Conservation (phyloP, 2,329 filamentous ascomycete genomes). For the Pezicula neosporulosa region DNA sequence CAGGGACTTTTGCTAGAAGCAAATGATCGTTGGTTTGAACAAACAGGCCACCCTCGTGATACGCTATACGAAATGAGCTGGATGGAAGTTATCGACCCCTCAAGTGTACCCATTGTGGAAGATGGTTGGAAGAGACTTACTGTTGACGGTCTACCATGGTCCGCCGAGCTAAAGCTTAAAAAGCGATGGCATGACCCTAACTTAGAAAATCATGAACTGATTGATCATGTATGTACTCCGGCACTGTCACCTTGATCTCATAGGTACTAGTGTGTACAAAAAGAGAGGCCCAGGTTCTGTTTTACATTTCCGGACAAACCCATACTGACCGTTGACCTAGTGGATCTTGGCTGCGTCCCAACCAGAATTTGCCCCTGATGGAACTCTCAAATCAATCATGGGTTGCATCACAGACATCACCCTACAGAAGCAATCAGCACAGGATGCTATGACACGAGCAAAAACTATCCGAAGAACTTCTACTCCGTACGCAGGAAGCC, state of each 20-base stretch:
- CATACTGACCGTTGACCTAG: neutral
- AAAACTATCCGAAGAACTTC: conserved; percentile 73
- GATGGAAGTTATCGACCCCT: conserved; percentile 66
- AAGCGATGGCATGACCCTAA: conserved; percentile 49
- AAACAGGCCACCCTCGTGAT: conserved; percentile 63
- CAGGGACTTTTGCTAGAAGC: conserved; percentile 70
- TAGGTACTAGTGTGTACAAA: no score
- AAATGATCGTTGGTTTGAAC: conserved; percentile 74
- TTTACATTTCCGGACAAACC: no score
- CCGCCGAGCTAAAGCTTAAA: conserved; percentile 71
- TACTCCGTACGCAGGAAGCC: conserved; percentile 56
- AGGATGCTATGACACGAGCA: conserved; percentile 75
- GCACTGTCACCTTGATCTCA: no score
- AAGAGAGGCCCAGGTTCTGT: no score
- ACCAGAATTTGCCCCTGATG: conserved; percentile 62
- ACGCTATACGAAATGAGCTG: conserved; percentile 58
- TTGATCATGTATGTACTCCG: conserved; percentile 45
- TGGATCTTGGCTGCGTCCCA: conserved; percentile 76
- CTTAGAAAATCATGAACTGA: conserved; percentile 43
- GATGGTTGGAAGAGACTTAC: conserved; percentile 60
- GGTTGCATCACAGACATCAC: conserved; percentile 82
- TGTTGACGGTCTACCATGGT: conserved; percentile 58
- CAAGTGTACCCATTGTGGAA: conserved; percentile 56
- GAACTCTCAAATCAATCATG: conserved; percentile 68
- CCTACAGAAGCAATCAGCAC: conserved; percentile 77